Base-by-base conservation (phyloP, 2,329 filamentous ascomycete genomes). In the Niveomyces coronatus region DNA sequence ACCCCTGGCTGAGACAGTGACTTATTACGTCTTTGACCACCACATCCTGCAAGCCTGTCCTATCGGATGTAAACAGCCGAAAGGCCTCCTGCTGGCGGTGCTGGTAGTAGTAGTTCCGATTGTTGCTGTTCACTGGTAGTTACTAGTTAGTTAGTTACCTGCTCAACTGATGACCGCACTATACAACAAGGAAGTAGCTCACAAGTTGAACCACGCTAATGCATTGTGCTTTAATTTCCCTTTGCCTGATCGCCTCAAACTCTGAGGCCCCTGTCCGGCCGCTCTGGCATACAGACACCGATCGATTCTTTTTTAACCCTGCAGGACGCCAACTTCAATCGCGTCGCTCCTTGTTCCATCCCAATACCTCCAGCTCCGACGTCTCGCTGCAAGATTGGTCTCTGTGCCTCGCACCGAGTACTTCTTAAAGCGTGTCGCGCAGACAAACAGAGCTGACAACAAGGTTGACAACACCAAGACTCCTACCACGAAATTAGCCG, bases 21-120 rank as follows among this genome's bases (percentile, higher is more conserved):
- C 30, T 41, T 41, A 41, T 41, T 41, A 41, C 39, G 39, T 41
- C 39, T 19, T 41, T 33, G 33, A 41, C 29, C 30, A 41, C 29
- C 30, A 13, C 17, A 29, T 35, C 39, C 28, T 35, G 23, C 11
- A 3, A 9, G 6, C 9, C 18, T 34, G 37, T 36, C n/a, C n/a
- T n/a, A 26, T n/a, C 9, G 23, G 23, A 9, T 26, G 9, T 26
- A 26, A n/a, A 26, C 23, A 9, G n/a, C 23, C 9, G 9, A 26
- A 26, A 26, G 9, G 13, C 23, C 8, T 26, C 23, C 23, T 9
- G 8, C 23, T 26, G 27, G n/a, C 13, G n/a, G 13, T 29, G 27
- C 13, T 7, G 16, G n/a, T n/a, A n/a, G n/a, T n/a, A n/a, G n/a
- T n/a, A n/a, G n/a, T n/a, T n/a, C n/a, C n/a, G n/a, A n/a, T n/a